A percentile compares a stretch with the other conserved stretches of the same genome.
Evolutionary conservation across 176 grass and related monocot genomes (phyloP).

Genomic region (Hordeum marinum): DNA sequence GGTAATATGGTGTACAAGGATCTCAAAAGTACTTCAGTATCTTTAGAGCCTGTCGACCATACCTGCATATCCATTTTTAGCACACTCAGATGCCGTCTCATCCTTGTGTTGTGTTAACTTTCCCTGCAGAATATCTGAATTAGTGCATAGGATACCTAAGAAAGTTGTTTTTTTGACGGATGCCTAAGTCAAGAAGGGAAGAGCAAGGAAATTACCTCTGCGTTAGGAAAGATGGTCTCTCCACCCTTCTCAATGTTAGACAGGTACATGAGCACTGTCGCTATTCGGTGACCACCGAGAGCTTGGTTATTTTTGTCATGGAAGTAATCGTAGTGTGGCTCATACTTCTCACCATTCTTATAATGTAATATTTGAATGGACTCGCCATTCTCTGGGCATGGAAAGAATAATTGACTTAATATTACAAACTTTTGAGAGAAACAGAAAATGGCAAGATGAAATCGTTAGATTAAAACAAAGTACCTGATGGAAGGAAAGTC

Average conservation of each 20-base stretch:
- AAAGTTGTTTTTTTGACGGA: neutral
- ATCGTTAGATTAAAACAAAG: neutral
- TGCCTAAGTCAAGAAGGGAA: neutral
- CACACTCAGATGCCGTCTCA: slow-evolving; percentile 77
- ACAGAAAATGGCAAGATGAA: neutral
- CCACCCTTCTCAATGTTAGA: slow-evolving; percentile 80
- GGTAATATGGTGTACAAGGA: neutral
- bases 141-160: neutral
- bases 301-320: slow-evolving; percentile 81
- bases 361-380: slow-evolving; percentile 86
- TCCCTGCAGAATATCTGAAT: slow-evolving; percentile 46
- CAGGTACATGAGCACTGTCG: slow-evolving; percentile 88
- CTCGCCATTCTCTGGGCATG: slow-evolving; percentile 69
- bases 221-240: slow-evolving; percentile 81
- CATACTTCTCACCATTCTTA: slow-evolving; percentile 81
- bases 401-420: neutral
- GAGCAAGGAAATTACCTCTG: slow-evolving; percentile 54
- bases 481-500: slow-evolving; percentile 90
- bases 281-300: slow-evolving; percentile 78
- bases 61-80: slow-evolving; percentile 90
- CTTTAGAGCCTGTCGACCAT: neutral
- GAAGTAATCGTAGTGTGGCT: slow-evolving; percentile 88
- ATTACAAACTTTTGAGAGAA: slow-evolving; percentile 11
- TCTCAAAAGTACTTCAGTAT: neutral
- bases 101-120: slow-evolving; percentile 71